Base-by-base conservation (phyloP, 2,329 filamentous ascomycete species). In the Chrysoporthe austroafricana region DNA sequence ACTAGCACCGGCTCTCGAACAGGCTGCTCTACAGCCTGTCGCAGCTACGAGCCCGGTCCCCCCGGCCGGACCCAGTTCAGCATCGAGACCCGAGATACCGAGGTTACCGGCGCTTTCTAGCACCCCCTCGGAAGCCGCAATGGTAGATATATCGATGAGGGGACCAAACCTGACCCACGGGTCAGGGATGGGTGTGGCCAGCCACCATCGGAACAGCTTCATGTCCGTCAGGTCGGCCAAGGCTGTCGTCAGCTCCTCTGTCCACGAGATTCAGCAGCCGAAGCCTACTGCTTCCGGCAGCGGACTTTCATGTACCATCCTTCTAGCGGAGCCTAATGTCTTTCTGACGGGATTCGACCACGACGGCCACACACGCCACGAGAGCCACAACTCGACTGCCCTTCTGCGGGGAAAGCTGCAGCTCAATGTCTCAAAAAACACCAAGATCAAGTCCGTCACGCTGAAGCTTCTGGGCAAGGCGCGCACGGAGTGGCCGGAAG, bases 401-500 rank as follows among this genome's bases (percentile, higher is more conserved):
- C 90, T 99, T 76, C 84, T 99, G 16, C 87, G 96, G 66, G 96
- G 96, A 21, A 94, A 90, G 72, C 79, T 99, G 66, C 90, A 92
- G 73, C 77, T 99, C 50, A 90, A 90, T 69, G 87, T 98, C 14
- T 90, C 91, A 58, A 98, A 98, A 76, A 91, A 92, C 71, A 89
- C 94, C 59, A 99, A 99, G 80, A 90, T 99, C 72, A 97, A 97
- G 82, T 91, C 93, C 4, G 87, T 99, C 34, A 94, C 91, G 6
- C 83, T 99, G 63, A 95, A 92, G 74, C 92, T 99, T 73, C 87
- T 90, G 52, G 96, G 95, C 42, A 91, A 89, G 76, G 93, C 94
- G 3, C 88, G 91, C 71, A 98, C 96, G 1, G 94, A 97, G 76
- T 99, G 96, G 96, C 95, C 96, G 18, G 96, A 98, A 81, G 93